These are phyloP conservation scores for Termitomyces titanicus DNA, from an alignment of 768 basidiomycete species.

Conservation along the genomic window DNA sequence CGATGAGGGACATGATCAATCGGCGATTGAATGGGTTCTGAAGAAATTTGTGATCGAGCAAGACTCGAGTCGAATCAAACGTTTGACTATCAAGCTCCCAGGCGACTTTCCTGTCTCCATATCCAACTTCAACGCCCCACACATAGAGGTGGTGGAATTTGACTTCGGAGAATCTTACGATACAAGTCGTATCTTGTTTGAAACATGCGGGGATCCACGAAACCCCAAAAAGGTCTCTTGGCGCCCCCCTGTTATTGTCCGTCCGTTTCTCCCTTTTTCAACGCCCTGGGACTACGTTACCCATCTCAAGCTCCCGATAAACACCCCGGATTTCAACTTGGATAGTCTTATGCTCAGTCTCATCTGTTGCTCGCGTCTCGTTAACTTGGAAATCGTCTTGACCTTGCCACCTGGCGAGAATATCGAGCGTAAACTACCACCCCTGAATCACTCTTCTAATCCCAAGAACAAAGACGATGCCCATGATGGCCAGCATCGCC, in stretches of 20 bases:
- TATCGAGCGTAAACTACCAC: no score
- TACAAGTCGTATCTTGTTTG: no score
- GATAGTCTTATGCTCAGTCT: background rate
- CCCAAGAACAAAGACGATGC: no score
- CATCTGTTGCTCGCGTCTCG: slow-evolving; percentile 1
- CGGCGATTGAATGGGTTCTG: background rate
- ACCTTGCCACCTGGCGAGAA: background rate
- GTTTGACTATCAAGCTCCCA: background rate
- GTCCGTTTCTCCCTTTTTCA: background rate
- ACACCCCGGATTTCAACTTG: background rate
- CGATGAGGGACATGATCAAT: background rate
- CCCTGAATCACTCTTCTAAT: no score
- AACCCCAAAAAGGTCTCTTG: slow-evolving; percentile 1
- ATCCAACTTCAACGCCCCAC: background rate
- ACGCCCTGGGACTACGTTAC: slow-evolving; percentile 4
- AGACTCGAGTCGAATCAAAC: background rate
- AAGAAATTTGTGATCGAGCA: background rate
- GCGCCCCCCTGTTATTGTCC: background rate
- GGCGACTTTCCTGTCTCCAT: background rate
- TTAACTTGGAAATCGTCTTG: slow-evolving; percentile 5
- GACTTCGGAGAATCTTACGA: background rate
- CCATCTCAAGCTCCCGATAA: slow-evolving; percentile 2
- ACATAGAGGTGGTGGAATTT: background rate
- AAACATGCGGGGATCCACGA: no score
- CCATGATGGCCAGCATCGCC: no score